These are phyloP conservation scores for Chlamydomonas sphaeroides DNA, from an alignment of 139 green algal species.

Conservation along the genomic window DNA sequence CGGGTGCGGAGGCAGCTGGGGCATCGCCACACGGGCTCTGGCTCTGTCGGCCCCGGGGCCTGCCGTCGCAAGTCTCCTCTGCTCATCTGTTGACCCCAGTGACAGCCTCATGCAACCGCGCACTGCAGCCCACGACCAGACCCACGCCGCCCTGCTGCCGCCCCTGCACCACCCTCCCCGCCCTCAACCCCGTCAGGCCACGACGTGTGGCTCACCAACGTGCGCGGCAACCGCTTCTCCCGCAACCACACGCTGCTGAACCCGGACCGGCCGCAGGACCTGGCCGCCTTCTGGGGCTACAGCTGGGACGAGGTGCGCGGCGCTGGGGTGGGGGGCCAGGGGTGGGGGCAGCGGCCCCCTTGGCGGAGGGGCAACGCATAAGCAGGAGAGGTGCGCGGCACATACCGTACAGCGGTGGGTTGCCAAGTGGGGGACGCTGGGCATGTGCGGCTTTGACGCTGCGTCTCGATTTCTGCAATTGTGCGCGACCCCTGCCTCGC, in stretches of 20 bases:
- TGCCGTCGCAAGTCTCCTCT: too few relatives aligned
- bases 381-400: too few relatives aligned
- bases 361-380: too few relatives aligned
- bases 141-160: neutral
- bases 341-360: too few relatives aligned
- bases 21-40: neutral
- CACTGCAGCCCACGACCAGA: too few relatives aligned
- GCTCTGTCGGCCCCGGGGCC: neutral
- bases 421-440: too few relatives aligned
- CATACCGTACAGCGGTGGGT: too few relatives aligned
- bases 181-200: constrained; percentile 9
- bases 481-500: neutral
- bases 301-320: too few relatives aligned
- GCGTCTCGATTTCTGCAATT: too few relatives aligned
- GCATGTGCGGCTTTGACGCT: too few relatives aligned
- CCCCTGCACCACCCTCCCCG: neutral
- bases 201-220: constrained; percentile 69
- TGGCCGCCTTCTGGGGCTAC: constrained; percentile 67
- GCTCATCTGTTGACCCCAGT: neutral
- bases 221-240: constrained; percentile 65
- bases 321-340: too few relatives aligned
- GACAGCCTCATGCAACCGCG: neutral
- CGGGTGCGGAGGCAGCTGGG: constrained; percentile 31
- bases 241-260: constrained; percentile 69
- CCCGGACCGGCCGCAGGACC: neutral